Evolutionary conservation across 2,329 filamentous ascomycete genomes (phyloP), one percentile per base, ranked within the genome.

Genomic region (Colletotrichum truncatum): DNA sequence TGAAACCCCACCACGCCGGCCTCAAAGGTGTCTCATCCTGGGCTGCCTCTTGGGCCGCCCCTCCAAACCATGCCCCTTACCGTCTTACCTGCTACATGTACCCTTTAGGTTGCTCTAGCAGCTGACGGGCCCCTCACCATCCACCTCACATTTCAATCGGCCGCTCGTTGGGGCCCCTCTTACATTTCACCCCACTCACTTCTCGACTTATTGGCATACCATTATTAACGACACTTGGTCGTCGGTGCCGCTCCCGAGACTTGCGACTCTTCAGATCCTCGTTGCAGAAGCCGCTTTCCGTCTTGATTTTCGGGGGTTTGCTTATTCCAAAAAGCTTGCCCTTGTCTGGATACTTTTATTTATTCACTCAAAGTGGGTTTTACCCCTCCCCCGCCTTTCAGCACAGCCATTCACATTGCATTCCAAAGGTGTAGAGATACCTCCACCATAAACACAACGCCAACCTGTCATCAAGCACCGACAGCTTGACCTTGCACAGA

Each of bases 11-110:
- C 57, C 36, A 38, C 57, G 49, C 49, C 41, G 38, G 51, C 57
- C 34, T 45, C 28, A 43, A 53, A 65, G 34, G 25, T 51, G 63
- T 66, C 63, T 56, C 57, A 66, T 66, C 63, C 57, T 56, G 41
- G 63, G 49, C 49, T 66, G 57, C 57, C 57, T 66, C 56, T 48
- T 23, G 21, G 28, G 41, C 28, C 18, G 57, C 41, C 57, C 49
- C 63, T 62, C 49, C 43, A 26, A 30, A 16, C 46, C 56, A 48
- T n/a, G 26, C 57, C 38, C 46, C 28, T 46, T 46, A 46, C 30
- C 53, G 46, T 12, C 59, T 23, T 23, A 63, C 12, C 14, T 30
- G 16, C 25, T 16, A 38, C 18, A 25, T 6, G 11, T 39, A n/a
- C 36, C 14, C 18, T 18, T 49, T 16, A 49, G 45, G 21, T 16